Percentiles rank a stretch among this genome's conserved stretches.
Conservation (phyloP, 768 basidiomycete species). For the Mycena vitilis region DNA sequence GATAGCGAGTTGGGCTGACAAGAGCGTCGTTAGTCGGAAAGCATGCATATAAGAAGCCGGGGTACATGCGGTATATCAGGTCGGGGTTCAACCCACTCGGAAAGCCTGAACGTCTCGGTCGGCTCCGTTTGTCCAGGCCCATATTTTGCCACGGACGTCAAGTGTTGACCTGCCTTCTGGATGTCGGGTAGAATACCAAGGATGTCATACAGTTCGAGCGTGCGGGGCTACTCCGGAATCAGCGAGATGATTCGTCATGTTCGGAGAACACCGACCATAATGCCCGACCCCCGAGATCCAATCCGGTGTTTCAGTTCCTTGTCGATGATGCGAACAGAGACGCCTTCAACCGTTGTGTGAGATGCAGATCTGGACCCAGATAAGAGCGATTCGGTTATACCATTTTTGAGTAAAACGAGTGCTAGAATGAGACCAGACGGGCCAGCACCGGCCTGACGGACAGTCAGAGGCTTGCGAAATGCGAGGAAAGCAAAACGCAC, state of each 20-base stretch:
- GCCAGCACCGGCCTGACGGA: constrained; percentile 33
- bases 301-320: constrained; percentile 4
- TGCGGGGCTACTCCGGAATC: constrained; percentile 1
- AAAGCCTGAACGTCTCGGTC: constrained; percentile 2
- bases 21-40: neutral
- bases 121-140: constrained; percentile 28
- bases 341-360: neutral
- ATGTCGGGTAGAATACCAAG: constrained; percentile 13
- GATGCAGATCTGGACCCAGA: too few relatives aligned
- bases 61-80: constrained; percentile 37
- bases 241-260: neutral
- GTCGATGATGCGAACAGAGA: constrained; percentile 24
- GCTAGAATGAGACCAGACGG: constrained; percentile 29
- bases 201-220: constrained; percentile 9
- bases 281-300: constrained; percentile 20
- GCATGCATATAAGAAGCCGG: too few relatives aligned
- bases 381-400: neutral
- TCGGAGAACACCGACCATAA: constrained; percentile 12
- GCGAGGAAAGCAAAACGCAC: neutral
- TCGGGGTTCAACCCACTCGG: constrained; percentile 30
- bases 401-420: constrained; percentile 25
- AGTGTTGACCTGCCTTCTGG: neutral
- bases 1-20: constrained; percentile 36
- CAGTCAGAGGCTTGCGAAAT: neutral
- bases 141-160: constrained; percentile 31